Evolutionary conservation across 75 land plant species (phyloP), one percentile per base, ranked within the genome.

Genomic region (Pinus albicaulis): DNA sequence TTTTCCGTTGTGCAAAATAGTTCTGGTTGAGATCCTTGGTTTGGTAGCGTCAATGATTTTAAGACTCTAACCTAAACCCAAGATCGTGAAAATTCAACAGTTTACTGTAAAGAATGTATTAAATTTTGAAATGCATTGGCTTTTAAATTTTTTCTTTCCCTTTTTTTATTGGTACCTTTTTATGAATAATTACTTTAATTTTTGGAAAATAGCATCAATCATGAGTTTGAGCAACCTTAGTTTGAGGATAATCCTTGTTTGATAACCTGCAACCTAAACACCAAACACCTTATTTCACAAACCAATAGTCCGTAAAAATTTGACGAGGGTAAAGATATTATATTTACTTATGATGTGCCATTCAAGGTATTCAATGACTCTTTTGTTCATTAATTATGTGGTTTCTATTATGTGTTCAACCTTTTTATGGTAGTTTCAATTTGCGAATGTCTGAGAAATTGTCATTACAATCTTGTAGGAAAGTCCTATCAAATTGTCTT

Each of bases 231-330:
- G 76, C 74, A 83, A 48, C 81, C 78, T 22, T 90, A 91, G 95
- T 87, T 87, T 77, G 86, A 88, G 56, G 76, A 83, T 78, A 90
- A 93, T 60, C 92, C 98, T 31, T 85, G 83, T 56, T 26, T 94
- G 81, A 15, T 71, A 59, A 94, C 99, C 14, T 94, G 99, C 88
- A 92, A 88, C 72, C 76, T 84, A 34, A 81, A 80, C 60, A 80
- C 89, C 59, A 93, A 88, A 82, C 80, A 79, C 72, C 66, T 80
- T 26, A 75, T 92, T 22, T 84, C 85, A 71, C 68, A 79, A 28
- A 71, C 78, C 71, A 65, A 82, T 77, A 74, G 87, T 59, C 93
- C 88, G 15, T 93, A 95, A 71, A 93, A 92, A 81, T 92, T 95
- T 38, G 93, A 85, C 31, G 80, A 74, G 4, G 85, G 86, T 59